A percentile compares a stretch with the other conserved stretches of the same genome.
These are phyloP conservation scores for Chrysanthemum lavandulifolium DNA, from an alignment of 129 eudicot genomes.

Conservation along the genomic window DNA sequence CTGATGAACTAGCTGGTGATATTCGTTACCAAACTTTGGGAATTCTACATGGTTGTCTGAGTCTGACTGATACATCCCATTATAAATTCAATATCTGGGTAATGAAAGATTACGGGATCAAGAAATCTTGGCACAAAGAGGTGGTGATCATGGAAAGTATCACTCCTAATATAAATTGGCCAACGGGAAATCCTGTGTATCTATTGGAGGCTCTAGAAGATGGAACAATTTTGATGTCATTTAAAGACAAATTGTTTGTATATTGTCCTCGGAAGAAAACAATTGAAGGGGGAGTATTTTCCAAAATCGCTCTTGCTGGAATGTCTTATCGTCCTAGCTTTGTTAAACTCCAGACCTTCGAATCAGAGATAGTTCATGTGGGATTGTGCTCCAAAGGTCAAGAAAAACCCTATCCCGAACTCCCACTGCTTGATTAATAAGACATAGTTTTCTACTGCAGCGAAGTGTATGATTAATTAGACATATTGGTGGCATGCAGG, in stretches of 20 bases:
- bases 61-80: constrained; percentile 31
- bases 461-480: too few species aligned
- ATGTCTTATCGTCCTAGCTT: constrained; percentile 23
- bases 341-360: constrained; percentile 22
- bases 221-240: too few species aligned
- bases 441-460: too few species aligned
- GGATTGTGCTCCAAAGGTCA: not conserved
- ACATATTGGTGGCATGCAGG: too few species aligned
- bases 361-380: constrained; percentile 10
- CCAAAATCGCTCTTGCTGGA: not conserved
- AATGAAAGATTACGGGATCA: constrained; percentile 48
- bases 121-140: constrained; percentile 47
- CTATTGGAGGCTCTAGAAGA: too few species aligned
- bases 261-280: not conserved
- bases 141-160: constrained; percentile 24
- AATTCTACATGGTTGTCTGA: constrained; percentile 32
- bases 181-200: too few species aligned
- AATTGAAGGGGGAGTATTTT: not conserved
- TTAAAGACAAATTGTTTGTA: not conserved
- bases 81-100: constrained; percentile 43
- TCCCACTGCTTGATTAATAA: too few species aligned
- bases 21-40: constrained; percentile 16
- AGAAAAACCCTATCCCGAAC: too few species aligned
- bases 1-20: not conserved
- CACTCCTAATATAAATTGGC: not conserved